Evolutionary conservation across 2,329 filamentous ascomycete genomes (phyloP), one percentile per base, ranked within the genome.

Genomic region (Colletotrichum sp.): DNA sequence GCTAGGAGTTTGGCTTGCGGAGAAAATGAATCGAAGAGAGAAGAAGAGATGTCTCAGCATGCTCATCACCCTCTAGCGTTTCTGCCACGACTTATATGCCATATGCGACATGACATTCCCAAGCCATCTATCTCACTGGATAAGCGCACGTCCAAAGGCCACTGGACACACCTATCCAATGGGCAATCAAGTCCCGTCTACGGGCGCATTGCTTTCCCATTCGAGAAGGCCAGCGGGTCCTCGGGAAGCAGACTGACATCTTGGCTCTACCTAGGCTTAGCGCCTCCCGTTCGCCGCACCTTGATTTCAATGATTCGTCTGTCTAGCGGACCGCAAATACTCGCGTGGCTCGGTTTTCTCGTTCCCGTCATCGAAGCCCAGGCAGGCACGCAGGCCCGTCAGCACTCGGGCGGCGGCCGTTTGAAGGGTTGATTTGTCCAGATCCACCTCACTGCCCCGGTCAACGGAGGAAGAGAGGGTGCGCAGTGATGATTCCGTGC

Each of bases 191-290:
- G n/a, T 7, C 18, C 70, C 34, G 16, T 32, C 28, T 26, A 63
- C 62, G 59, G 39, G 34, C 73, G 73, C 74, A 74, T 44, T 55
- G 59, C 44, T 69, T 76, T 73, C 70, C 74, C 52, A 8, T 69
- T 69, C 59, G 64, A 76, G 70, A 26, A 52, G 59, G 15, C 44
- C 57, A 26, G 70, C 70, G 70, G 74, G 70, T 65, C 74, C 64
- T 69, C 71, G 70, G 64, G 70, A 69, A 68, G 44, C 28, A 16
- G 55, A 64, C 32, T 55, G 52, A 65, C 39, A 65, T 52, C 70
- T 76, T 74, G 65, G 74, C 70, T 52, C 70, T 44, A 59, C 39
- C 70, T 44, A 59, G 44, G 52, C 63, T 66, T 73, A 59, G 73
- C 73, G 70, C n/a, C n/a, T 52, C 36, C 44, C 68, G 48, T 63